Evolutionary conservation across 345 rosid genomes (phyloP), one percentile per base, ranked within the genome.

Genomic region (Acer yangbiense): DNA sequence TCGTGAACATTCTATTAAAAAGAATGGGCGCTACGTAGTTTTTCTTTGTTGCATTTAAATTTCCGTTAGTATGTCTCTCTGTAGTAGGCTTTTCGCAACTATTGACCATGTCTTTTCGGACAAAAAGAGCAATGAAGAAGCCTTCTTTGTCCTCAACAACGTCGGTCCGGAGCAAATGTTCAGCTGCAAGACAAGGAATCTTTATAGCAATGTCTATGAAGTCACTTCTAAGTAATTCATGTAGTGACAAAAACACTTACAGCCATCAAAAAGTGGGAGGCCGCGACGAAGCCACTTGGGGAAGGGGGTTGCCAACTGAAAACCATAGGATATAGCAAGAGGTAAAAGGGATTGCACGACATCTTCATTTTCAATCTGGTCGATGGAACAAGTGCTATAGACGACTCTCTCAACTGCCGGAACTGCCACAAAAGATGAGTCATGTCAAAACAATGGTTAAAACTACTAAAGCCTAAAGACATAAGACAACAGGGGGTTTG

Each of bases 311-410:
- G 76, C 86, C 32, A 95, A 87, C 27, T 78, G 58, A 73, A 93
- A 93, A 27, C 99, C 97, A 7, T 44, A 75, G 71, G 88, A 87
- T 64, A 69, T 71, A 23, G 95, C 93, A 21, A 86, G 25, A 21
- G 96, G 89, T 57, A 93, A 77, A 63, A 91, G 78, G 21, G 99
- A 92, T 29, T 79, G 75, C 27, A 93, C 80, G 8, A 95, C 99
- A 77, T 91, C 97, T 87, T 95, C 98, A 39, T 93, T 93, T 80
- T 95, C 99, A 29, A 81, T 84, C 82, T 91, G 98, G 85, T 91
- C 85, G 76, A 95, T 79, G 67, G 99, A 95, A 83, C 99, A 95
- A 9, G 99, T 93, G 84, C 97, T 93, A 87, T 95, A 95, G 18
- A 90, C 98, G 67, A 95, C 79, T 83, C 81, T 91, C 76, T 89